phyloP scores from a whole-genome alignment of 2,329 filamentous ascomycete species.

The Scytalidium lignicola region DNA sequence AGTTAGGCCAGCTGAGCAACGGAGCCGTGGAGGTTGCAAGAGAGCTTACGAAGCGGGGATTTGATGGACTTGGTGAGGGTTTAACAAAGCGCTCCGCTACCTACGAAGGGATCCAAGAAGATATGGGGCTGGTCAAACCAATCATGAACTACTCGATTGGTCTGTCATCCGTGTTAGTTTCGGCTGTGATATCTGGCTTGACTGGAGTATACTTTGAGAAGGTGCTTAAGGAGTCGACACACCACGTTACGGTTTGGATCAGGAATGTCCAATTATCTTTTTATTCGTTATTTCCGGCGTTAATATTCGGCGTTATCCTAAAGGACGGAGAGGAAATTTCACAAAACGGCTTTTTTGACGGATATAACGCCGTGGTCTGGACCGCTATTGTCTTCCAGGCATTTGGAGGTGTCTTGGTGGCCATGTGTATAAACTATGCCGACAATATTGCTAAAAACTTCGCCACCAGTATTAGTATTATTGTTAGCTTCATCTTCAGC shows the following conservation, averaged over 20 bases:
- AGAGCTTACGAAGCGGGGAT: conserved; percentile 45
- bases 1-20: conserved; percentile 61
- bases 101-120: conserved; percentile 79
- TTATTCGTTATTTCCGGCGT: conserved; percentile 85
- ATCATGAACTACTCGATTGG: conserved; percentile 76
- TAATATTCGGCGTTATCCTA: conserved; percentile 80
- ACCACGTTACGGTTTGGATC: conserved; percentile 78
- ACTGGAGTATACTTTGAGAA: conserved; percentile 89
- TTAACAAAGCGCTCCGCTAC: conserved; percentile 73
- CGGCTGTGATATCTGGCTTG: conserved; percentile 75
- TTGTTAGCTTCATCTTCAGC: conserved; percentile 81
- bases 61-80: conserved; percentile 31
- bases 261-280: conserved; percentile 92
- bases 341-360: conserved; percentile 85
- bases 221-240: conserved; percentile 78
- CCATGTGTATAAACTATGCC: conserved; percentile 74
- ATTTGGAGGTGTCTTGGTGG: conserved; percentile 76
- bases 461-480: conserved; percentile 85
- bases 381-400: conserved; percentile 77
- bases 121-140: conserved; percentile 43
- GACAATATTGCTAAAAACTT: conserved; percentile 94
- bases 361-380: conserved; percentile 93
- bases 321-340: conserved; percentile 82
- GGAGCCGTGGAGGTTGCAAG: conserved; percentile 44
- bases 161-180: conserved; percentile 69